These are phyloP conservation scores for Diaporthe batatas DNA, from an alignment of 2,329 filamentous ascomycete species.

Conservation along the genomic window DNA sequence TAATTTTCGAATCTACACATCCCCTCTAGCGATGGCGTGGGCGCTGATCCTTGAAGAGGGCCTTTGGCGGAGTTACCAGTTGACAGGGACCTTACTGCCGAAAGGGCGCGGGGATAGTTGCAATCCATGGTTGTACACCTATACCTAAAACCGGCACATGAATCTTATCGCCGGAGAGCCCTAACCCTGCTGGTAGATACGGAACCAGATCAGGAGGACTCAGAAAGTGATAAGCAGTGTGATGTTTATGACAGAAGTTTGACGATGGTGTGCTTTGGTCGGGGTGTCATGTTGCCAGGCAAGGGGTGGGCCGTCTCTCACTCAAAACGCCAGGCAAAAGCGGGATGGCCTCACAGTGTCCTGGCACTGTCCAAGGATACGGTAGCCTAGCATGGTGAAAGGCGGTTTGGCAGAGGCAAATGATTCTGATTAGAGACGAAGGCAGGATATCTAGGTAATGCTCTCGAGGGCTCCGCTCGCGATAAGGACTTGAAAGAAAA, in stretches of 20 bases:
- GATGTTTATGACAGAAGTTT: neutral
- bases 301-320: neutral
- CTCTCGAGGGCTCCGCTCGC: neutral
- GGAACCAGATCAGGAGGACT: neutral
- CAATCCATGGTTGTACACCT: neutral
- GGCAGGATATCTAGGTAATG: neutral
- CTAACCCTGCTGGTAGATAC: neutral
- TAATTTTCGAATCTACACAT: neutral
- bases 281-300: neutral
- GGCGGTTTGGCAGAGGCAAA: neutral
- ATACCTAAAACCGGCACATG: neutral
- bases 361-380: neutral
- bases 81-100: constrained; percentile 11
- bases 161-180: constrained; percentile 21
- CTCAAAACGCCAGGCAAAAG: neutral
- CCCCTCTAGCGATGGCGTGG: neutral
- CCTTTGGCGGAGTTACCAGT: constrained; percentile 15
- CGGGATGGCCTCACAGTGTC: no score
- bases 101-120: constrained; percentile 22
- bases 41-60: constrained; percentile 14
- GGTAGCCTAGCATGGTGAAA: neutral
- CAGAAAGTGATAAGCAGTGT: neutral
- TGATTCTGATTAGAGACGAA: neutral
- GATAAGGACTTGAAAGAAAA: neutral
- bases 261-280: no score